Evolutionary conservation across 768 basidiomycete species (phyloP).

Genomic region (Strobilomyces confusus): DNA sequence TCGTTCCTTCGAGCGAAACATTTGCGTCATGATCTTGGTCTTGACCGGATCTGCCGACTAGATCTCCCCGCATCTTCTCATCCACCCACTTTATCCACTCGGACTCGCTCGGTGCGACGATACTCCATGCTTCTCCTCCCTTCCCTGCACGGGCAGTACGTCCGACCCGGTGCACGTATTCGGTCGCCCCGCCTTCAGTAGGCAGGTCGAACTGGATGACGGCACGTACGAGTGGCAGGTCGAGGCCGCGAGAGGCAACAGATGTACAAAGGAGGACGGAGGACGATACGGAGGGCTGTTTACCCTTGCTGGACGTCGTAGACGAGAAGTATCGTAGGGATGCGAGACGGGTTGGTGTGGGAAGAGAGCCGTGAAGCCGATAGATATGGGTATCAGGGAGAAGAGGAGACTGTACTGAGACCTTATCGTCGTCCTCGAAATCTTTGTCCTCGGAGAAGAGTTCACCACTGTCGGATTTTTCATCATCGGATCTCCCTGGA

Average conservation of each 20-base stretch:
- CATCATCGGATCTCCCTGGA: slow-evolving; percentile 19
- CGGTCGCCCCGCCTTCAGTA: slow-evolving; percentile 93
- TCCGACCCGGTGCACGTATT: slow-evolving; percentile 96
- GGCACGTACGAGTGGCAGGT: slow-evolving; percentile 89
- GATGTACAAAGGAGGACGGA: slow-evolving; percentile 92
- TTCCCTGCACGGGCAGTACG: slow-evolving; percentile 95
- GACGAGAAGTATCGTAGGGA: slow-evolving; percentile 81
- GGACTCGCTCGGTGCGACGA: slow-evolving; percentile 81
- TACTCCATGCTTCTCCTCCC: slow-evolving; percentile 93
- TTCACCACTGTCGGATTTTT: slow-evolving; percentile 25
- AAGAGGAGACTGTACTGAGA: slow-evolving; percentile 66
- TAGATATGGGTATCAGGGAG: slow-evolving; percentile 81
- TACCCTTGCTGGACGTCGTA: slow-evolving; percentile 29
- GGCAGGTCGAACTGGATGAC: slow-evolving; percentile 97
- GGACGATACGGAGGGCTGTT: slow-evolving; percentile 34
- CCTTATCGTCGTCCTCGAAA: slow-evolving; percentile 29
- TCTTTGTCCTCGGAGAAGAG: slow-evolving; percentile 23
- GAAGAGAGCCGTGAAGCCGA: slow-evolving; percentile 90
- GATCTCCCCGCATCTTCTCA: slow-evolving; percentile 65
- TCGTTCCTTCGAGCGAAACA: slow-evolving; percentile 53
- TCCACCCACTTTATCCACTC: slow-evolving; percentile 93
- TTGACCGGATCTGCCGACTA: slow-evolving; percentile 22
- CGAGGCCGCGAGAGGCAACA: slow-evolving; percentile 96
- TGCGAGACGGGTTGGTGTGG: slow-evolving; percentile 72
- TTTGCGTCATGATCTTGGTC: slow-evolving; percentile 36